A percentile compares a stretch with the other conserved stretches of the same genome.
phyloP scores from a whole-genome alignment of 495 filamentous ascomycete genomes.

The Friedmanniomyces endolithicus region DNA sequence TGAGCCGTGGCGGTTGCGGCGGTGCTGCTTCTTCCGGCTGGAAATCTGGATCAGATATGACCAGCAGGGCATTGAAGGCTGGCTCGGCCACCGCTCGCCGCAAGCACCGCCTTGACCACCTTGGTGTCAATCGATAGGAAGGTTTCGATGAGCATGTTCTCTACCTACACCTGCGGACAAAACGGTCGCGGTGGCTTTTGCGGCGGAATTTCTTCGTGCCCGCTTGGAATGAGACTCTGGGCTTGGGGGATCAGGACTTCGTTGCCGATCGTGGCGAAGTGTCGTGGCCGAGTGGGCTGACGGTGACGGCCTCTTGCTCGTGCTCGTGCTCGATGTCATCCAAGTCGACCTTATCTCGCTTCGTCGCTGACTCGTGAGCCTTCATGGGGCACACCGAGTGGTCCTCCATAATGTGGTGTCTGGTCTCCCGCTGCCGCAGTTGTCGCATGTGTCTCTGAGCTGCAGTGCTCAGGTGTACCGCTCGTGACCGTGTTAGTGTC shows the following conservation, averaged over 20 bases:
- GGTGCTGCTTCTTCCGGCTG: conserved; percentile 37
- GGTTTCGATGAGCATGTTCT: conserved; percentile 81
- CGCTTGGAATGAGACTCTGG: conserved; percentile 13
- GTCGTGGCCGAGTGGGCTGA: conserved; percentile 28
- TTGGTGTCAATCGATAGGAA: conserved; percentile 71
- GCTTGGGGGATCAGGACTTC: conserved; percentile 1
- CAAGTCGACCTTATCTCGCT: conserved; percentile 69
- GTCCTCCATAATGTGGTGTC: background rate
- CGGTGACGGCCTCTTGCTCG: conserved; percentile 44
- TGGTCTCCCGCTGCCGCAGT: too few relatives aligned
- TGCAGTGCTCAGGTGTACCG: background rate
- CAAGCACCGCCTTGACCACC: conserved; percentile 79
- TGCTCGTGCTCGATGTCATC: conserved; percentile 66
- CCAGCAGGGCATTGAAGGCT: conserved; percentile 88
- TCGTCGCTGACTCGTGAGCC: conserved; percentile 61
- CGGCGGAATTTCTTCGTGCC: conserved; percentile 47
- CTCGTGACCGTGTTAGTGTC: background rate
- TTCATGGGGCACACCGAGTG: conserved; percentile 22
- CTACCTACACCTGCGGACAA: conserved; percentile 67
- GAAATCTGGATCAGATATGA: conserved; percentile 79
- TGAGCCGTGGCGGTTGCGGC: conserved; percentile 33
- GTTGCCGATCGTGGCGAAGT: background rate
- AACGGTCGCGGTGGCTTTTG: conserved; percentile 81
- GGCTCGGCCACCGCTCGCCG: conserved; percentile 79
- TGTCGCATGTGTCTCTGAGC: too few relatives aligned